These are phyloP conservation scores for Rhizopus delemar DNA, from an alignment of 371 early-diverging fungal species.

Conservation along the genomic window DNA sequence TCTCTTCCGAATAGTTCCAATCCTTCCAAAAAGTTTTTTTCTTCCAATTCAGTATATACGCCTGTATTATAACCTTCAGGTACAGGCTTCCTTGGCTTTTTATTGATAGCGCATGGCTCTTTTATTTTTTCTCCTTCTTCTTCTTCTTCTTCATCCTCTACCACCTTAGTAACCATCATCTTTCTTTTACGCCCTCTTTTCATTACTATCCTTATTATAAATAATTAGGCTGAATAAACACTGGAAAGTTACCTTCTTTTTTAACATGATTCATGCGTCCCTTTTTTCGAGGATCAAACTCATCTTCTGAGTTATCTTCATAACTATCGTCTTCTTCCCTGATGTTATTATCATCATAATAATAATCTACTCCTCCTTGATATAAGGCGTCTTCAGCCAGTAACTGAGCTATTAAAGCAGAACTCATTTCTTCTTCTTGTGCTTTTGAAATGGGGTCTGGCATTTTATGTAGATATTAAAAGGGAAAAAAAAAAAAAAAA, in stretches of 20 bases:
- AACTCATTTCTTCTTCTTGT: conserved; percentile 81
- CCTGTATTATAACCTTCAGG: conserved; percentile 67
- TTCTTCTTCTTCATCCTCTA: conserved; percentile 3
- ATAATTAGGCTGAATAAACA: no score
- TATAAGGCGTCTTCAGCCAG: conserved; percentile 66
- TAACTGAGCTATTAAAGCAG: conserved; percentile 76
- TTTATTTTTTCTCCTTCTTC: neutral
- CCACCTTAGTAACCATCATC: neutral
- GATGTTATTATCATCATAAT: conserved; percentile 44
- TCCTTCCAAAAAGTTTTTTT: conserved; percentile 70
- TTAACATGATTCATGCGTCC: conserved; percentile 24
- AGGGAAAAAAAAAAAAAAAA: no score
- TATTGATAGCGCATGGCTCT: conserved; percentile 6
- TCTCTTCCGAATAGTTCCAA: conserved; percentile 80
- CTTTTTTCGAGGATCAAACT: conserved; percentile 41
- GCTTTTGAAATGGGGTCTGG: conserved; percentile 35
- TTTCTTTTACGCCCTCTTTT: conserved; percentile 26
- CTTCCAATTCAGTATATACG: conserved; percentile 78
- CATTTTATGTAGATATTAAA: neutral
- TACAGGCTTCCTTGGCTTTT: conserved; percentile 46
- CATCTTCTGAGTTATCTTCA: conserved; percentile 58
- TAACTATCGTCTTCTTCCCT: conserved; percentile 50
- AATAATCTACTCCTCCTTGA: conserved; percentile 50
- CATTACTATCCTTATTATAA: neutral
- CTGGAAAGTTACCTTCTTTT: conserved; percentile 23